Evolutionary conservation across 2,329 filamentous ascomycete species (phyloP), one percentile per base, ranked within the genome.

Genomic region (Paradendryphiella salina): DNA sequence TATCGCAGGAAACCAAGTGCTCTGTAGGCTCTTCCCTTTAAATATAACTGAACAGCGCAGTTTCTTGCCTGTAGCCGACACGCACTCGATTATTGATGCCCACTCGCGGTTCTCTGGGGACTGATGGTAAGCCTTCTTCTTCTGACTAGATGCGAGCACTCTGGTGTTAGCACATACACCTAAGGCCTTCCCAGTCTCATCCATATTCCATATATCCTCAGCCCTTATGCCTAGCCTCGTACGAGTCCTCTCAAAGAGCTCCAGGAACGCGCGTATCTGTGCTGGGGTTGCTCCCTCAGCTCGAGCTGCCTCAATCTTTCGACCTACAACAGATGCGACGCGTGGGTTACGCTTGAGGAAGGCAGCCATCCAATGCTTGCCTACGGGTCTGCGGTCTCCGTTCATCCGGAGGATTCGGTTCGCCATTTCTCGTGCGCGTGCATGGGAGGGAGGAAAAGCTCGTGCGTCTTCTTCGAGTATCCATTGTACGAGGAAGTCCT

Each of bases 81-180:
- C 33, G n/a, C 33, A 46, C 49, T 56, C 37, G 8, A 54, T 36
- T 40, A 52, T 52, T 14, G 41, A 52, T 5, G 48, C 56, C 56
- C 43, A 59, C 46, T 57, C 50, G 8, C 39, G 46, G 45, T 59
- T 52, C 37, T 59, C 53, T 53, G 34, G 53, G 18, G 46, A 42
- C 15, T 46, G 11, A 17, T 37, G 18, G 35, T 54, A 54, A 47
- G 53, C 43, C 46, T 54, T 53, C 42, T 54, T 56, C 29, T 48
- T 56, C 21, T 44, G 17, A 41, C 17, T 38, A 20, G 23, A 31
- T 15, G 36, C 35, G 29, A 54, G 44, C 11, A 51, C 47, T 35
- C 37, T 29, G 7, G 42, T 43, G 23, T 50, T 58, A 9, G 35
- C 28, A 50, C 44, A 50, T 50, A 53, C 45, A 23, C 52, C 46